Conservation (phyloP, 1,139 yeast species). For the Kluyveromyces sp. region DNA sequence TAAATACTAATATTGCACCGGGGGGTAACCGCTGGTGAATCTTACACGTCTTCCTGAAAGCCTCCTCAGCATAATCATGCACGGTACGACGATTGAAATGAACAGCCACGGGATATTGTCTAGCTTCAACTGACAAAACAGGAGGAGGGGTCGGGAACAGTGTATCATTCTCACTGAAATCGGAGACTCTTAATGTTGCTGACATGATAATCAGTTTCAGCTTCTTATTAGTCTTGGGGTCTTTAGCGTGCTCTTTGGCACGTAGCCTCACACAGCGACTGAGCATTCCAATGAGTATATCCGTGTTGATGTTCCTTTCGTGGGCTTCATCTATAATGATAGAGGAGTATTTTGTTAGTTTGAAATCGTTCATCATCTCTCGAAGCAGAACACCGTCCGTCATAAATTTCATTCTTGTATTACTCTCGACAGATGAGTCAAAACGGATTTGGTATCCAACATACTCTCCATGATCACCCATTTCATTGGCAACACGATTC, state of each 20-base stretch:
- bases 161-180: slow-evolving; percentile 73
- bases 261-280: slow-evolving; percentile 81
- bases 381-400: slow-evolving; percentile 95
- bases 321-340: slow-evolving; percentile 96
- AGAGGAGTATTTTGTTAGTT: slow-evolving; percentile 73
- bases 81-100: slow-evolving; percentile 83
- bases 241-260: slow-evolving; percentile 43
- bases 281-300: slow-evolving; percentile 87
- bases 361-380: slow-evolving; percentile 85
- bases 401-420: slow-evolving; percentile 89
- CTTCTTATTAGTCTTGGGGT: slow-evolving; percentile 48
- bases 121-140: slow-evolving; percentile 80
- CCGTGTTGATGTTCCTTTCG: slow-evolving; percentile 92
- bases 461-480: slow-evolving; percentile 67
- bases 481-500: slow-evolving; percentile 71
- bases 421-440: slow-evolving; percentile 62
- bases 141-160: slow-evolving; percentile 83
- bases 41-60: slow-evolving; percentile 75
- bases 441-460: slow-evolving; percentile 93
- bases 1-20: slow-evolving; percentile 86
- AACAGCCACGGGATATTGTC: slow-evolving; percentile 89
- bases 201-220: slow-evolving; percentile 79
- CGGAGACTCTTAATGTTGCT: slow-evolving; percentile 89
- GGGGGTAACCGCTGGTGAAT: slow-evolving; percentile 84
- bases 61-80: slow-evolving; percentile 77